Evolutionary conservation across 2,329 filamentous ascomycete species (phyloP), one percentile per base, ranked within the genome.

Genomic region (Claviceps arundinis): DNA sequence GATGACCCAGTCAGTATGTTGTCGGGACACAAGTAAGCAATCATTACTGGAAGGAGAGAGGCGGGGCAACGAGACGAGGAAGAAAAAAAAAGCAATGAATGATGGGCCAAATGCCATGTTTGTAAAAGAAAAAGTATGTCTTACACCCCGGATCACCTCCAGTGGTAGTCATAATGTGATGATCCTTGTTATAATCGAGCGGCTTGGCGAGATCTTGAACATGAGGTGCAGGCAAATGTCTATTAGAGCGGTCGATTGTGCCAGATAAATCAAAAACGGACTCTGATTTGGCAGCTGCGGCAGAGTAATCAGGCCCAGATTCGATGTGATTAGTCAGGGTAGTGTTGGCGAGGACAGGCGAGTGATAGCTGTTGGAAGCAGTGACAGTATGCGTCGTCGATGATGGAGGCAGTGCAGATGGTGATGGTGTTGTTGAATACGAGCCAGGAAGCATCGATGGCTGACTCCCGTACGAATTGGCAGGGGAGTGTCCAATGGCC

Each of bases 181-280:
- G 54, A 53, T 65, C 43, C 43, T 45, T 45, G 22, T 3, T 68
- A 40, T 30, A 52, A 19, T 52, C 53, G n/a, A 45, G 46, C 7
- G 44, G 44, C 34, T 53, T 54, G 30, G 22, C 30, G 22, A 40
- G 17, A 2, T 54, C 50, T 38, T 51, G 50, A 46, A 43, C 47
- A 17, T 47, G 47, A 19, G 50, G 43, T 19, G 24, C 47, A 5
- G 51, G 54, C 34, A 54, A 42, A 4, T 47, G 46, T 51, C 53
- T 53, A 37, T 9, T 50, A 56, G 87, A 71, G 17, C 81, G 76
- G 57, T 89, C 85, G 61, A 87, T 79, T 55, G 81, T 72, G 19
- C 47, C 37, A 8, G 54, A 34, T 16, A 55, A 82, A 50, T 84
- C 80, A 69, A 66, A 77, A 73, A 57, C 58, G 17, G 61, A 42